Base-by-base conservation (phyloP, 2,329 filamentous ascomycete species). In the Arthrobotrys conoides region DNA sequence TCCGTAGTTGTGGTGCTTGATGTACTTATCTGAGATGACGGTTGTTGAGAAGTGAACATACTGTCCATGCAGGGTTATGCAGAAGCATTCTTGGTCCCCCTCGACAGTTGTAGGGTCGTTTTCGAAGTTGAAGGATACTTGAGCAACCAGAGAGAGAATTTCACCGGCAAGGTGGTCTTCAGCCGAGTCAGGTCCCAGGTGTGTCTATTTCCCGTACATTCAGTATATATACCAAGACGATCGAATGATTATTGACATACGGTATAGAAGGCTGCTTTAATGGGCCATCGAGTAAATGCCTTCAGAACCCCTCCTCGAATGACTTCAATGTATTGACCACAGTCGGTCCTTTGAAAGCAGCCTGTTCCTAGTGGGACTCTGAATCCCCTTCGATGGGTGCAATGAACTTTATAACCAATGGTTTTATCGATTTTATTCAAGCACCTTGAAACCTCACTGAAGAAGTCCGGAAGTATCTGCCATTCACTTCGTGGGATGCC, bases 41-140 rank as follows among this genome's bases (percentile, higher is more conserved):
- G 55, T 24, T 10, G 22, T 57, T 18, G 75, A 78, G 16, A 78
- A 78, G 49, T 78, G 75, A 8, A 78, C 68, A 30, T 78, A 78
- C 46, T 78, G 75, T 18, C 75, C 75, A 27, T 78, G 75, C 18
- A 78, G n/a, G 10, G 75, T 78, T 20, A 72, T 33, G 46, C 75
- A 78, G 18, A 68, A 78, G 46, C 75, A 78, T 14, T 72, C 68
- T 44, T 78, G 75, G 46, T 78, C 75, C 20, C 75, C 75, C 36
- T 72, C 53, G 1, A 78, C 75, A 22, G 44, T 72, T 16, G 66
- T 44, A 0, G 68, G 68, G 33, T 78, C 68, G 27, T 78, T 78
- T 44, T 78, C 75, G 16, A 53, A 78, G 64, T 78, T 78, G 75
- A 78, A 78, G 67, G 75, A 63, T 12, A 78, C 68, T 44, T 78